Evolutionary conservation across 176 grass and related monocot species (phyloP).

Genomic region (Poa annua): DNA sequence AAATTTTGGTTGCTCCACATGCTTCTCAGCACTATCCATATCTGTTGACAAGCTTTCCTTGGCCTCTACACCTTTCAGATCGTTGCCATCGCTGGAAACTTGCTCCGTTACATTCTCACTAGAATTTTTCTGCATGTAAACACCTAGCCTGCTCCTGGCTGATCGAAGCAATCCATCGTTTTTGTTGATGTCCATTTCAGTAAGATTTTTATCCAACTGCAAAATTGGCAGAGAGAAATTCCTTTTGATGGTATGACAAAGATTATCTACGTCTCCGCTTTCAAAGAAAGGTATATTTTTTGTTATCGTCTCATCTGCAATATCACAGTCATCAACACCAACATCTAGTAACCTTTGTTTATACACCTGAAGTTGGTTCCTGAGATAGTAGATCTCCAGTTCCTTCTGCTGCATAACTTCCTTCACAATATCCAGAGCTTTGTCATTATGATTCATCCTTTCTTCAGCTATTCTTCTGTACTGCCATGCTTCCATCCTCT

Average conservation of each 20-base stretch:
- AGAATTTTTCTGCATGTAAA: constrained; percentile 28
- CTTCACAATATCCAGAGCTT: constrained; percentile 58
- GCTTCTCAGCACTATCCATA: constrained; percentile 15
- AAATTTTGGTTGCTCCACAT: constrained; percentile 40
- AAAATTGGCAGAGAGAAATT: constrained; percentile 68
- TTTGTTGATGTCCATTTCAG: constrained; percentile 49
- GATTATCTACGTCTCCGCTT: constrained; percentile 32
- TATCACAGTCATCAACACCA: constrained; percentile 53
- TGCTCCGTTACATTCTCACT: constrained; percentile 38
- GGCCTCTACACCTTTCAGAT: constrained; percentile 30
- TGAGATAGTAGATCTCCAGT: constrained; percentile 75
- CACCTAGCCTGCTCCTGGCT: constrained; percentile 43
- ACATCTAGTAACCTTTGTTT: constrained; percentile 57
- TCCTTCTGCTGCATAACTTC: constrained; percentile 83
- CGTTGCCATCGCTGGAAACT: constrained; percentile 30
- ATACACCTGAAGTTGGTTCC: constrained; percentile 64
- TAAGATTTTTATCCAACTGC: constrained; percentile 40
- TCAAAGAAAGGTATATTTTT: constrained; percentile 36
- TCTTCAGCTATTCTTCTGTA: constrained; percentile 91
- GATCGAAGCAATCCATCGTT: constrained; percentile 32
- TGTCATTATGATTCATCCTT: constrained; percentile 71
- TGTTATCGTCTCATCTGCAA: constrained; percentile 47
- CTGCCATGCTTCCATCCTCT: constrained; percentile 93
- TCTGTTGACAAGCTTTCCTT: constrained; percentile 40
- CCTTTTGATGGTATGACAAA: constrained; percentile 56